Evolutionary conservation across 495 filamentous ascomycete genomes (phyloP), one percentile per base, ranked within the genome.

Genomic region (Xylaria sp.): DNA sequence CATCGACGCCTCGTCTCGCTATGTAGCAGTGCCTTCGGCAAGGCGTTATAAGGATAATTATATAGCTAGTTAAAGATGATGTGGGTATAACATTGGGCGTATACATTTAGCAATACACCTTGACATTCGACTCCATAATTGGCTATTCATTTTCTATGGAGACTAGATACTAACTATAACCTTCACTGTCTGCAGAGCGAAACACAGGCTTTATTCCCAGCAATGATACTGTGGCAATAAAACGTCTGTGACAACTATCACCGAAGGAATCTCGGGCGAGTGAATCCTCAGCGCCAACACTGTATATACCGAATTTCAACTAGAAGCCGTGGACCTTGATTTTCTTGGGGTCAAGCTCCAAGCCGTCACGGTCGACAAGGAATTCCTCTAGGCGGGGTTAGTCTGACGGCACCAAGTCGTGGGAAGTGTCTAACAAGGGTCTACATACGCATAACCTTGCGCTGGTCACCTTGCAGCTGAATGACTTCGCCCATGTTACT

Each of bases 401-500:
- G 67, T 24, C 17, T 26, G 19, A 50, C 5, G 15, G 52, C 7
- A 24, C 9, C 6, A 31, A 14, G 41, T 41, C 19, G 24, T 33
- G 0, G 55, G 29, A 40, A 41, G 29, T 26, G 57, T 58, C 53
- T 9, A 8, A 35, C 24, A 35, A 31, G 41, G 31, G 55, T 11
- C 14, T 17, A 61, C 67, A 41, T 24, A 69, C 67, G 67, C 67
- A 69, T 69, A 52, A 61, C 67, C 55, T 69, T 69, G 84, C 96
- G 95, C 87, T 99, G 96, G 84, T 99, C 96, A 76, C 96, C 96
- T 83, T 99, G 96, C 76, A 99, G 89, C 87, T 99, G 96, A 77
- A 99, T 98, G 91, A 99, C 96, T 89, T 98, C 95, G 81, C 96
- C 96, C 94, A 97, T 97, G 88, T 98, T 94, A 75, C 86, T 88